phyloP scores from a whole-genome alignment of 129 eudicot species.

The Saposhnikovia divaricata region DNA sequence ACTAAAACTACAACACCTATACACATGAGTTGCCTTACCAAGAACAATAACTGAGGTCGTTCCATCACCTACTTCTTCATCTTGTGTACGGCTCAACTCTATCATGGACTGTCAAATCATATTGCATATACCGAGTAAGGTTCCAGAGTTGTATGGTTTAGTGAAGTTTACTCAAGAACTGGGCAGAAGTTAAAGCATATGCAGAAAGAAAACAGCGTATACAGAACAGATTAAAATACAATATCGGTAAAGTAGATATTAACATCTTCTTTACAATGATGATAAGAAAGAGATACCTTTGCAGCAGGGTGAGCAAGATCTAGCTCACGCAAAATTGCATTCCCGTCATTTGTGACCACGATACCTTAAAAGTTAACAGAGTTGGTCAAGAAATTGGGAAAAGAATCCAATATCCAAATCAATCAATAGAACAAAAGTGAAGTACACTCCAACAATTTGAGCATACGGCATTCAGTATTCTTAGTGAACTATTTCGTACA shows the following conservation, averaged over 20 bases:
- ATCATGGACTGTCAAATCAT: constrained; percentile 71
- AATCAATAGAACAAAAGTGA: neutral
- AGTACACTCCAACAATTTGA: no score
- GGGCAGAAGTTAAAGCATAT: neutral
- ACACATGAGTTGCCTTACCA: constrained; percentile 46
- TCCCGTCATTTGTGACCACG: constrained; percentile 98
- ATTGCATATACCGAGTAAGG: neutral
- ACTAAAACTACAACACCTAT: no score
- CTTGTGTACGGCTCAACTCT: constrained; percentile 95
- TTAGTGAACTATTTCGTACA: neutral
- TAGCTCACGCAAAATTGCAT: constrained; percentile 88
- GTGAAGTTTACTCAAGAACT: neutral
- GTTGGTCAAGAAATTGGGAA: neutral
- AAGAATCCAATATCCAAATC: neutral
- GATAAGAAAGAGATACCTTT: constrained; percentile 44
- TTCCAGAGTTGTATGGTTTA: neutral
- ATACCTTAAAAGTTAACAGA: constrained; percentile 46
- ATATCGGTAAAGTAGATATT: neutral
- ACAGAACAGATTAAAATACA: neutral
- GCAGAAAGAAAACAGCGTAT: neutral
- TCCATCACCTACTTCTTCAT: constrained; percentile 99
- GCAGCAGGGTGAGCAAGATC: constrained; percentile 99
- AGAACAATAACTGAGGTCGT: constrained; percentile 95
- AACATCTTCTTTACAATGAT: neutral
- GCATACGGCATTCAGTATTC: neutral